phyloP scores from a whole-genome alignment of 805 yeast species.

The Barnettozyma californica region DNA sequence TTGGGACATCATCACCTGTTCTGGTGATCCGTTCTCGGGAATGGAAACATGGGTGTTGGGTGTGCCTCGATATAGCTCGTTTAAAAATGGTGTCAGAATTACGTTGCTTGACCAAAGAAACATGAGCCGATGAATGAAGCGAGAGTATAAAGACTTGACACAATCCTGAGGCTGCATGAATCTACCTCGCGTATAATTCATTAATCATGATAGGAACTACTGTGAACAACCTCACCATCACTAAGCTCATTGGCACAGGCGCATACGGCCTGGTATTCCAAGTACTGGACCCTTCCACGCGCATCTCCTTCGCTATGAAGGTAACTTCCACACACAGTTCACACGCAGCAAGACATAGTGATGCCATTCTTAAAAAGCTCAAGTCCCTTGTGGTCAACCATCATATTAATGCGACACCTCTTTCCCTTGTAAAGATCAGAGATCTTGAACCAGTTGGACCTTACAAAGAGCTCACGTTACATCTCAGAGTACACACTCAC shows the following conservation, averaged over 20 bases:
- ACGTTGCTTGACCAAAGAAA: background rate
- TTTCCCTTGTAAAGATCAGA: constrained; percentile 7
- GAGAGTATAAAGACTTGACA: background rate
- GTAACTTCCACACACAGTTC: constrained; percentile 37
- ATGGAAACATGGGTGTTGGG: background rate
- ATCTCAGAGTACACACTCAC: constrained; percentile 69
- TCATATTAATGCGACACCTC: background rate
- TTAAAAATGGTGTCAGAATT: background rate
- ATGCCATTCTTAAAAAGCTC: constrained; percentile 19
- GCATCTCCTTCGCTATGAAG: constrained; percentile 62
- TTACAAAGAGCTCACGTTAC: constrained; percentile 63
- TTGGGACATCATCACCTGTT: background rate
- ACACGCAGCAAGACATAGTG: constrained; percentile 15
- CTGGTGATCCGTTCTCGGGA: background rate
- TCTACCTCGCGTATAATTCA: background rate
- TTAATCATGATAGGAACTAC: constrained; percentile 7
- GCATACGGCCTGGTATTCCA: constrained; percentile 79
- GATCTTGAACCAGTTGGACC: constrained; percentile 24
- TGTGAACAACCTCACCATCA: constrained; percentile 17
- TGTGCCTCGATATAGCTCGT: background rate
- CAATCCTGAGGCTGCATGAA: background rate
- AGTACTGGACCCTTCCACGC: constrained; percentile 50
- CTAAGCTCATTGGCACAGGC: constrained; percentile 56
- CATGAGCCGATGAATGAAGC: background rate
- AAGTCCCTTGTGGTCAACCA: constrained; percentile 17